phyloP scores from a whole-genome alignment of 2,329 filamentous ascomycete species.

The Cephalotrichum gorgonifer region DNA sequence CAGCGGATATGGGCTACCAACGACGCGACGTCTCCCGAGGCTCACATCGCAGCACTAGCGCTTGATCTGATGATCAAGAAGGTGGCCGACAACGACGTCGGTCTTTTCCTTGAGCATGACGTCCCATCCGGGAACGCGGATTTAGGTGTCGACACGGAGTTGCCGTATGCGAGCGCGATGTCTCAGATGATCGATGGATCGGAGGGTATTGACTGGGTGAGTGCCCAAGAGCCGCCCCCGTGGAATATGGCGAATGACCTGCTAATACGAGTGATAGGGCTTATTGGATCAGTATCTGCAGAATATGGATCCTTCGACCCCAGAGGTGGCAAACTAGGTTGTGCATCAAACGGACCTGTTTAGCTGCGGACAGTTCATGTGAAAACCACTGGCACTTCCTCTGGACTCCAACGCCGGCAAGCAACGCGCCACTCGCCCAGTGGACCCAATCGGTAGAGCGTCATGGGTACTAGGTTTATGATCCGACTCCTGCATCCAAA shows the following conservation, averaged over 20 bases:
- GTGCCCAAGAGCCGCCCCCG: not conserved
- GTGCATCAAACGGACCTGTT: too few relatives aligned
- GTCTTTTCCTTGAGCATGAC: not conserved
- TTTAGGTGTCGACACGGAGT: not conserved
- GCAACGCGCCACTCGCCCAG: too few relatives aligned
- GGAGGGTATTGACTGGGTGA: conserved; percentile 14
- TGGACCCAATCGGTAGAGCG: too few relatives aligned
- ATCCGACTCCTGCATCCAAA: too few relatives aligned
- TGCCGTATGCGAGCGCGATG: conserved; percentile 1
- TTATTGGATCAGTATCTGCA: conserved; percentile 8
- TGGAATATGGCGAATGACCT: not conserved
- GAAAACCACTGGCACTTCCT: too few relatives aligned
- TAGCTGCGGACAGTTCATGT: too few relatives aligned
- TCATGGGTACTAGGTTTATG: too few relatives aligned
- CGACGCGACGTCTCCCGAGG: conserved; percentile 9
- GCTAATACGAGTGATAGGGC: not conserved
- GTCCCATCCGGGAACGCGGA: not conserved
- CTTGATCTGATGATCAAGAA: conserved; percentile 11
- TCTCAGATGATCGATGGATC: conserved; percentile 6
- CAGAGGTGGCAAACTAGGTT: too few relatives aligned
- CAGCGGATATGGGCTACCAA: conserved; percentile 12
- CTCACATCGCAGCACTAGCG: conserved; percentile 11
- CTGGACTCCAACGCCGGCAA: too few relatives aligned
- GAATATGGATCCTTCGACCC: not conserved
- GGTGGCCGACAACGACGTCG: conserved; percentile 2